A percentile compares a stretch with the other conserved stretches of the same genome.
Evolutionary conservation across 352 stramenopile species (phyloP).

Genomic region (Plasmopara muralis): DNA sequence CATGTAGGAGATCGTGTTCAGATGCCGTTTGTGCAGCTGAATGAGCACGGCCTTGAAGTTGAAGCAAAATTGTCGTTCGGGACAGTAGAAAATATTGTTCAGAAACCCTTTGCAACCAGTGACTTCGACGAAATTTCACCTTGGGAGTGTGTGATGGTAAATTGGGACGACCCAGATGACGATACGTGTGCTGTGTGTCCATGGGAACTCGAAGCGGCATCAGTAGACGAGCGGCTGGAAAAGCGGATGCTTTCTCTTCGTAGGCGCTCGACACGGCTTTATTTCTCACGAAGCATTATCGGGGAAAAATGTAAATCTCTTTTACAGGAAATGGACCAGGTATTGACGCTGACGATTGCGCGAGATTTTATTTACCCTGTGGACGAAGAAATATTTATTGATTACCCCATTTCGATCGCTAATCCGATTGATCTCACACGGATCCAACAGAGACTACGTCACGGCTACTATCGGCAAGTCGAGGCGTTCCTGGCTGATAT

Average conservation of each 20-base stretch:
- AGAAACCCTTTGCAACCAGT: constrained; percentile 23
- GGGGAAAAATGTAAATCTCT: constrained; percentile 40
- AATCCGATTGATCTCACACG: constrained; percentile 83
- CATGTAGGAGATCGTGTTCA: constrained; percentile 62
- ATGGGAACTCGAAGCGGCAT: constrained; percentile 69
- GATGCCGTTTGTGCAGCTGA: constrained; percentile 64
- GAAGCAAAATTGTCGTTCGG: constrained; percentile 56
- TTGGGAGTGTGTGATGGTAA: constrained; percentile 71
- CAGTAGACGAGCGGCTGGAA: constrained; percentile 20
- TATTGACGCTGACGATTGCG: constrained; percentile 65
- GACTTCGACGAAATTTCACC: constrained; percentile 31
- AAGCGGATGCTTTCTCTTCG: constrained; percentile 41
- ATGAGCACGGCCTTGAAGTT: constrained; percentile 52
- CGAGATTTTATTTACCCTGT: constrained; percentile 80
- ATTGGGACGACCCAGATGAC: constrained; percentile 66
- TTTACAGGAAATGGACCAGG: constrained; percentile 45
- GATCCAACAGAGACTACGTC: constrained; percentile 57
- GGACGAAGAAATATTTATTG: constrained; percentile 54
- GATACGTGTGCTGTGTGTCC: constrained; percentile 63
- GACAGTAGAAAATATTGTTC: constrained; percentile 40
- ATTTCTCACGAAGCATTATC: constrained; percentile 45
- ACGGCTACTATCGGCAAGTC: constrained; percentile 78
- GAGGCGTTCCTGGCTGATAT: constrained; percentile 76
- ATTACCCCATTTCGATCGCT: constrained; percentile 77
- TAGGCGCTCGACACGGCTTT: constrained; percentile 32